Evolutionary conservation across 2,329 filamentous ascomycete species (phyloP), one percentile per base, ranked within the genome.

Genomic region (Pseudocercospora fuligena): DNA sequence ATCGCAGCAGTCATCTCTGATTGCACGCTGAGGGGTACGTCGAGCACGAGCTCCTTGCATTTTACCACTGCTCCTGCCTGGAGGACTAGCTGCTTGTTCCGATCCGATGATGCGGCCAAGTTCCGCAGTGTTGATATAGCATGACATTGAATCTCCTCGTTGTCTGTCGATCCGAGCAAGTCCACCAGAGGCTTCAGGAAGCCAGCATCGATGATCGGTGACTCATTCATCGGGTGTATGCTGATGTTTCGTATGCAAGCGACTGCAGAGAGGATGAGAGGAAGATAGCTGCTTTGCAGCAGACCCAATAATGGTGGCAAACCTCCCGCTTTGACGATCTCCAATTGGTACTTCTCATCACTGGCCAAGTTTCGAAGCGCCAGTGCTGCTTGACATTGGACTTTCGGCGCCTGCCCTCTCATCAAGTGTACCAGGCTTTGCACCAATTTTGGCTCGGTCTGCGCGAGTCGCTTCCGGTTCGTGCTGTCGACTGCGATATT

Each of bases 1-100:
- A 99, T 97, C 1, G 95, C 95, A n/a, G 95, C 95, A 4, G 95
- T 99, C 95, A 99, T 99, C 80, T 99, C 95, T 1, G 94, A 97
- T 78, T 99, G 95, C 2, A 99, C 95, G 46, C 92, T 94, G 58
- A 98, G 86, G 0, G 95, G 93, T 2, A 98, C 95, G 64, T 96
- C 90, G 19, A 99, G 84, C 25, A 99, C 94, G 61, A 99, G 86
- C 77, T 98, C 93, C 81, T 97, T 98, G 88, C 95, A 99, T 80
- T 98, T 98, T 78, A 98, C 93, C 46, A 99, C 95, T 1, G 95
- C 95, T 25, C 95, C 95, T 36, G 95, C 95, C 80, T 98, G 93
- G 58, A 99, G 83, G 0, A 99, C 95, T n/a, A 99, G 86, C 66
- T 96, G 92, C 82, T 99, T 99, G 86, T 99, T 99, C 69, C 93